These are phyloP conservation scores for Elaeagnus macrophylla DNA, from an alignment of 306 rosid genomes.

Conservation along the genomic window DNA sequence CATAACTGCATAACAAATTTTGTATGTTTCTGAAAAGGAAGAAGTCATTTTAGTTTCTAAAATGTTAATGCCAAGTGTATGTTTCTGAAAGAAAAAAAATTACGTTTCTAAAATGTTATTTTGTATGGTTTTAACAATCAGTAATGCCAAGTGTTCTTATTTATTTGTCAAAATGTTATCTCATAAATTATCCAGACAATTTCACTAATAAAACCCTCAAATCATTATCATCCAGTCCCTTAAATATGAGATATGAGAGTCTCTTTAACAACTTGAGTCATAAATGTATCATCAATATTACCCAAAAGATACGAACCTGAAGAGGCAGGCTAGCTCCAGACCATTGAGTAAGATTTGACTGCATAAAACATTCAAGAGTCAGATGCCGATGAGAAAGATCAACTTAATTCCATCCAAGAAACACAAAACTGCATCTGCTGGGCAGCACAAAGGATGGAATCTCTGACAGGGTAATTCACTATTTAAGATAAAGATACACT, in stretches of 20 bases:
- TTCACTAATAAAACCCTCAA: not conserved
- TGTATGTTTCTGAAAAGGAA: no score
- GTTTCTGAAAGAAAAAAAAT: no score
- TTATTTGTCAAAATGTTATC: no score
- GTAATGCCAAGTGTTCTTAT: no score
- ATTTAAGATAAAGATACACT: not conserved
- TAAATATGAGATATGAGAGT: not conserved
- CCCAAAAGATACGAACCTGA: slow-evolving; percentile 49
- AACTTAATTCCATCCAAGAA: slow-evolving; percentile 3
- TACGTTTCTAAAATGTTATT: no score
- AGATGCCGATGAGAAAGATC: slow-evolving; percentile 23
- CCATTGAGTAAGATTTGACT: slow-evolving; percentile 94
- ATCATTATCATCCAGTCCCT: not conserved
- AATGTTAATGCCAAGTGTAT: no score
- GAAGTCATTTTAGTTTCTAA: no score
- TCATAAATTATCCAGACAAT: no score
- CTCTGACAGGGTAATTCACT: no score
- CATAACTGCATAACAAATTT: no score
- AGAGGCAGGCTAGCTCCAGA: slow-evolving; percentile 97
- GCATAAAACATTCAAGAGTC: slow-evolving; percentile 35
- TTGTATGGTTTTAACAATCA: no score
- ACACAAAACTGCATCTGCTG: slow-evolving; percentile 1
- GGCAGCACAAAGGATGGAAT: no score
- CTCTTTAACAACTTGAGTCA: not conserved
- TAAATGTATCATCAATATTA: not conserved